Base-by-base conservation (phyloP, 768 basidiomycete genomes). In the Scleroderma bovista region DNA sequence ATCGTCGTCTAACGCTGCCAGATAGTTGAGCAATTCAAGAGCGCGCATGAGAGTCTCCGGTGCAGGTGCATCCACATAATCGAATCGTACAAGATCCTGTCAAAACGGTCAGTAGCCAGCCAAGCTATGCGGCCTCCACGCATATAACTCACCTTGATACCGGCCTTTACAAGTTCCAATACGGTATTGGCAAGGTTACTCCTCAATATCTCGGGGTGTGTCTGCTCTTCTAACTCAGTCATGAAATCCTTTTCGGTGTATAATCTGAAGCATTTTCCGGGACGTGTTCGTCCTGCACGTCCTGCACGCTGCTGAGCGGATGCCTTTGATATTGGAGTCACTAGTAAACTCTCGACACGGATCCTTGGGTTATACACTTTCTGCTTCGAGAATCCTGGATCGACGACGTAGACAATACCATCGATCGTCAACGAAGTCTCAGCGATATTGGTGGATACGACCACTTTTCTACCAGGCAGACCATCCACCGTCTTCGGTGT, bases 181-280 rank as follows among this genome's bases (percentile, higher is more conserved):
- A 97, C 93, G 0, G 89, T 87, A 58, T 93, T 97, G 49, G 91
- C 90, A 59, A 99, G 60, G 71, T 99, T 98, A 57, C 88, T 90
- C 54, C 94, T 72, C 49, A 97, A 69, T 60, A 99, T 98, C 70
- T 99, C 96, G 0, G 96, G 96, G 62, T 93, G 83, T 1, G 95
- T 99, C 70, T 98, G 95, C 63, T 97, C 94, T 68, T 97, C 92
- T 40, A 99, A 74, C 69, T 97, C 93, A 52, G 75, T 80, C 79
- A 96, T 93, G 59, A 95, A 99, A 68, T 98, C 93, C 66, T 91
- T 89, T 68, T 99, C 93, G 0, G 95, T 97, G 65, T 97, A 99
- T 56, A 99, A 64, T 56, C 95, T 75, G 74, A 97, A 99, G 66
- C 95, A 97, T 67, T 98, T 98, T 31, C 95, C 96, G 0, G 96